Percentiles rank a stretch among this genome's conserved stretches.
Conservation (phyloP, 202 grass and related monocot genomes). For the Schoenoplectus tabernaemontani region DNA sequence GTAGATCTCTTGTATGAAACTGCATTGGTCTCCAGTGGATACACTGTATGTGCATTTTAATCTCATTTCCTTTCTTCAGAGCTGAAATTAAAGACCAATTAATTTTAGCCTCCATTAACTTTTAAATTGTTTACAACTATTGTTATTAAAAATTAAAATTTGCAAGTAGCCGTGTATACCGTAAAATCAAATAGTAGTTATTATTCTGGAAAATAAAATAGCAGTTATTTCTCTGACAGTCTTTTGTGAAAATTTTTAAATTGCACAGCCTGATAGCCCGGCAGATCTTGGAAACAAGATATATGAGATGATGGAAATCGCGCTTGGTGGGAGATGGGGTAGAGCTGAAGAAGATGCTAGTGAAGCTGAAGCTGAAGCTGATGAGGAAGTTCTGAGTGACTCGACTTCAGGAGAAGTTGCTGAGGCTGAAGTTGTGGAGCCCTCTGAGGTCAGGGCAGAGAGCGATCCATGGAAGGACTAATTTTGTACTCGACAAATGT, state of each 20-base stretch:
- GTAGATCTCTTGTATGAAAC: constrained; percentile 79
- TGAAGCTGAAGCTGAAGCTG: constrained; percentile 18
- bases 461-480: constrained; percentile 77
- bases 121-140: neutral
- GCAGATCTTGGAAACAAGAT: constrained; percentile 84
- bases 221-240: neutral
- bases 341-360: constrained; percentile 25
- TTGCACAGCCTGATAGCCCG: constrained; percentile 69
- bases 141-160: neutral
- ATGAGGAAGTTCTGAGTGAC: neutral
- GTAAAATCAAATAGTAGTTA: no score
- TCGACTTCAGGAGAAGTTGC: constrained; percentile 25
- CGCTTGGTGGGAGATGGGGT: constrained; percentile 78
- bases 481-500: neutral
- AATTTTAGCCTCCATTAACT: neutral
- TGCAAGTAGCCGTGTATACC: neutral
- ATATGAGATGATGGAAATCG: constrained; percentile 84
- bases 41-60: constrained; percentile 53
- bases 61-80: neutral
- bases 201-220: no score
- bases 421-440: constrained; percentile 46
- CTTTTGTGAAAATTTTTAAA: neutral
- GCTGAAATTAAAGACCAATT: neutral
- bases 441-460: constrained; percentile 66
- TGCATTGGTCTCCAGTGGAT: constrained; percentile 95